Evolutionary conservation across 805 yeast species (phyloP), one percentile per base, ranked within the genome.

Genomic region (Starmerella vitae): DNA sequence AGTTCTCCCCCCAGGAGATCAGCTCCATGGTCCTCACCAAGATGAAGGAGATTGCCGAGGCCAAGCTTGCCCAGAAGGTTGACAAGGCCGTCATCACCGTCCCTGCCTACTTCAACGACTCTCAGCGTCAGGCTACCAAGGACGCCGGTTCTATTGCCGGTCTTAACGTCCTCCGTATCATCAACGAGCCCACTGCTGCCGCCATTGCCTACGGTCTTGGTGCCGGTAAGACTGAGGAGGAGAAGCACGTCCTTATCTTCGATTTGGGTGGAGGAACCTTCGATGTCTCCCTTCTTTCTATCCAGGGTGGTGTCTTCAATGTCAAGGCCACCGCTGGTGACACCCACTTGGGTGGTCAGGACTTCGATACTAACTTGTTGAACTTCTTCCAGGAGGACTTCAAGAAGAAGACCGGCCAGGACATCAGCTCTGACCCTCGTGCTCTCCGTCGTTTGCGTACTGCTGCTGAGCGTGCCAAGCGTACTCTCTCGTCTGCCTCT

Each of bases 321-420:
- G 95, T 84, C 59, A 84, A 84, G 74, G 93, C 94, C 55, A 84
- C 95, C 54, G 94, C 95, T 58, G 97, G 97, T 83, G 95, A 86
- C 72, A 86, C 97, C 56, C 97, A 86, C 70, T 78, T 86, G 71
- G 97, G 97, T 76, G 97, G 97, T 76, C 94, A 86, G 74, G 97
- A 86, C 71, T 86, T 86, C 67, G 97, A 86, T 71, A 79, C 85
- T 73, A 82, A 86, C 78, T 73, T 88, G 63, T 80, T 86, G 55
- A 88, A 76, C 67, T 83, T 76, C 74, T 88, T 88, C 77, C 76
- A 78, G 70, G 73, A 76, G 58, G 96, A 86, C 63, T 88, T 88
- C 84, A 75, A 78, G 75, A 82, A 85, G 77, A 86, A 88, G 80
- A 74, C 86, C 61, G 86, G 86, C 70, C 68, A 72, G 63, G 96